Base-by-base conservation (phyloP, 176 grass and related monocot species). In the Avena sativa region DNA sequence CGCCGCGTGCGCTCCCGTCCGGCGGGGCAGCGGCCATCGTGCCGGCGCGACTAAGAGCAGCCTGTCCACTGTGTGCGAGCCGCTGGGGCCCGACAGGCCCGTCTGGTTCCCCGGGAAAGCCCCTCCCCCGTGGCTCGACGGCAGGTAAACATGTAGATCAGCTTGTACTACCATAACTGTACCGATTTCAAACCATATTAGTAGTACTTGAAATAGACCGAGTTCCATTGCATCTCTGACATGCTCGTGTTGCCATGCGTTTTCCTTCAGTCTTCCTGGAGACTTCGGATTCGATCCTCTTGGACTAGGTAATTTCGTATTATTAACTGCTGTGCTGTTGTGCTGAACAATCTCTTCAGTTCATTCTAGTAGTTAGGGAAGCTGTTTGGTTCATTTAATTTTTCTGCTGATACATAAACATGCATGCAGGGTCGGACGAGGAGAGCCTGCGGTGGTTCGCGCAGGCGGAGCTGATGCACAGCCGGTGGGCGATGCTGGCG, bases 401-500 rank as follows among this genome's bases (percentile, higher is more conserved):
- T 60, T 23, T 4, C 60, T 59, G 21, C 12, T 12, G 1, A 47
- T 43, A 43, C 6, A 40, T 6, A n/a, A 30, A 5, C 15, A 19
- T 32, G 2, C 8, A 2, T 46, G 74, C 87, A 95, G 95, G 96
- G 14, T 98, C 96, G 46, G 93, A 95, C 26, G 90, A 90, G 28
- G 93, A 95, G 84, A 14, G 52, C 15, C 88, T 98, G 16, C 88
- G 91, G 58, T 98, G 96, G 93, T 91, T 92, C 74, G 92, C 90
- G 57, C 90, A 94, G 83, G 96, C 96, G 64, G 92, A 98, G 82
- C 88, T 98, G 70, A 95, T 95, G 81, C 93, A 98, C 81, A 81
- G 93, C 44, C 80, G 93, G 79, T 98, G 96, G 96, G 96, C 96
- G 47, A 98, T 98, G 93, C 92, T 98, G 78, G 96, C 90, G 38